phyloP scores from a whole-genome alignment of 768 basidiomycete species.

The Suillus discolor region DNA sequence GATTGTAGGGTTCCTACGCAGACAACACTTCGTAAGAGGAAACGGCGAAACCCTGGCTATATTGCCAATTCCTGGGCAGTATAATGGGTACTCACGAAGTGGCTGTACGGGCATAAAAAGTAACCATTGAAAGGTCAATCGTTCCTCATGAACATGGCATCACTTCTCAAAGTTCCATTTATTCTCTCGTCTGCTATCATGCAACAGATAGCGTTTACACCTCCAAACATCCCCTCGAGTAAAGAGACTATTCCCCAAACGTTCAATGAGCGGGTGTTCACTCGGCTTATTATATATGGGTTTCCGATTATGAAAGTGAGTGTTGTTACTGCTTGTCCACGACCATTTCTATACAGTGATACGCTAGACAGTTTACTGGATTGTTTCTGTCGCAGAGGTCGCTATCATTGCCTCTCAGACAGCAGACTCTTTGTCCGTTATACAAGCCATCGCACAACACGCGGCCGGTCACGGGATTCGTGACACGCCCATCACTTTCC shows the following conservation, averaged over 20 bases:
- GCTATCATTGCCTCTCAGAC: neutral
- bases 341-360: neutral
- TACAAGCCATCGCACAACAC: neutral
- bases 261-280: neutral
- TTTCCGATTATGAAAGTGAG: neutral
- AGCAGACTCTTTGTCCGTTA: neutral
- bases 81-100: too few relatives aligned
- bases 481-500: neutral
- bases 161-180: conserved; percentile 43
- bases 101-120: neutral
- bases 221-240: conserved; percentile 45
- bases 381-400: conserved; percentile 1
- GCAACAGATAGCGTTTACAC: conserved; percentile 43
- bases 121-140: neutral
- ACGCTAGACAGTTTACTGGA: neutral
- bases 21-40: too few relatives aligned
- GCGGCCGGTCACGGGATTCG: neutral
- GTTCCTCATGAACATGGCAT: conserved; percentile 15
- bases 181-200: conserved; percentile 43
- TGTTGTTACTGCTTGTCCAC: neutral
- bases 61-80: too few relatives aligned
- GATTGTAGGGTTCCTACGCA: neutral
- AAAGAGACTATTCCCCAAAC: conserved; percentile 28
- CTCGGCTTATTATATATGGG: neutral
- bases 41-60: too few relatives aligned